phyloP scores from a whole-genome alignment of 2,329 filamentous ascomycete genomes.

The Colletotrichum sp. region DNA sequence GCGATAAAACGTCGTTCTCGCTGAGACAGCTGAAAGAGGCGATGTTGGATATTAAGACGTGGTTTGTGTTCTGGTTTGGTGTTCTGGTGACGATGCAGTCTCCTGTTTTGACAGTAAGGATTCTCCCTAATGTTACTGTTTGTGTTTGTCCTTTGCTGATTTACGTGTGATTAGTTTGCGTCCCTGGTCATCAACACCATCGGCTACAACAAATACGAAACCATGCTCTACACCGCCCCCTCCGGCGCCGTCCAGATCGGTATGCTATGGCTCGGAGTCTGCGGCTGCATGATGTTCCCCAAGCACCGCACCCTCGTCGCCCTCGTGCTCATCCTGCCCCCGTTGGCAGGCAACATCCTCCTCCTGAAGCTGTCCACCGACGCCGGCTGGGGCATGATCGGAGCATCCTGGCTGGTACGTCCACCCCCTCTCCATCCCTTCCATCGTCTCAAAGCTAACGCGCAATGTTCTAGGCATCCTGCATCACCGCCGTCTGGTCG shows the following conservation, averaged over 20 bases:
- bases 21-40: constrained; percentile 47
- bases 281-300: constrained; percentile 42
- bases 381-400: constrained; percentile 52
- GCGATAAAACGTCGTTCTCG: constrained; percentile 47
- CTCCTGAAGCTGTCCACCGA: constrained; percentile 44
- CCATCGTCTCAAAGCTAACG: not conserved
- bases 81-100: constrained; percentile 51
- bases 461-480: constrained; percentile 31
- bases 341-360: constrained; percentile 48
- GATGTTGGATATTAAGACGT: constrained; percentile 46
- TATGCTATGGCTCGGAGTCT: constrained; percentile 50
- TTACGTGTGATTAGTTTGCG: constrained; percentile 39
- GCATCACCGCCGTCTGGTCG: constrained; percentile 45
- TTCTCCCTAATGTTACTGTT: not conserved
- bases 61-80: constrained; percentile 49
- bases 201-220: constrained; percentile 47
- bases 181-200: constrained; percentile 53
- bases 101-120: constrained; percentile 43
- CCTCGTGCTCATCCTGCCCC: constrained; percentile 43
- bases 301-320: constrained; percentile 42
- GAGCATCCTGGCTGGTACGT: constrained; percentile 48
- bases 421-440: not conserved
- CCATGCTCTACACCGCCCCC: constrained; percentile 51
- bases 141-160: constrained; percentile 19
- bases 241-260: constrained; percentile 51